A percentile compares a stretch with the other conserved stretches of the same genome.
Evolutionary conservation across 768 basidiomycete species (phyloP).

Genomic region (Pholiota molesta): DNA sequence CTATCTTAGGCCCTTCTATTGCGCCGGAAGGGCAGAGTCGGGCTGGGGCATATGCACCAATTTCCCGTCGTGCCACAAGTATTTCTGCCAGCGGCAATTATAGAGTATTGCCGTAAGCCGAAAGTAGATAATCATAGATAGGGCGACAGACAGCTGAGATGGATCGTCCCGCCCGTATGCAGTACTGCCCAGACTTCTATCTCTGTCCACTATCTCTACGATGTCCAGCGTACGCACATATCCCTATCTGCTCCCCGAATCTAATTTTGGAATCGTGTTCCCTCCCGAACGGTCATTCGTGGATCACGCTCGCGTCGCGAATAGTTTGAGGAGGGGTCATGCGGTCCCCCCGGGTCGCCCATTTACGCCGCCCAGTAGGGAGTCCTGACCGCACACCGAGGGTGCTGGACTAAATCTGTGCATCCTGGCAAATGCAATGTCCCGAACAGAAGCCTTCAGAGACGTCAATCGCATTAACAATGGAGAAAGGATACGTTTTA

Average conservation of each 20-base stretch:
- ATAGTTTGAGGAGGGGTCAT: too few relatives aligned
- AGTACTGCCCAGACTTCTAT: neutral
- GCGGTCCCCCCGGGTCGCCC: too few relatives aligned
- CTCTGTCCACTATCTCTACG: neutral
- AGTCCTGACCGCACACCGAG: too few relatives aligned
- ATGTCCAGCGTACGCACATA: too few relatives aligned
- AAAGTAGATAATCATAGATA: conserved; percentile 8
- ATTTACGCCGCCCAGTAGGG: too few relatives aligned
- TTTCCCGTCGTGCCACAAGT: neutral
- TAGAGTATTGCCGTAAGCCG: conserved; percentile 2
- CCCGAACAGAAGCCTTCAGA: too few relatives aligned
- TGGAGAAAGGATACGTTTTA: too few relatives aligned
- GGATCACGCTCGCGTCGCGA: too few relatives aligned
- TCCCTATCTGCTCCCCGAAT: neutral
- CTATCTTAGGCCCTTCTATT: neutral
- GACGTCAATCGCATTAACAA: too few relatives aligned
- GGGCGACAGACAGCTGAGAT: conserved; percentile 3
- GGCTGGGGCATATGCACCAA: neutral
- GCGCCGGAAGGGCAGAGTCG: neutral
- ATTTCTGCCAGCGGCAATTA: conserved; percentile 4
- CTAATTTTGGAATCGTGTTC: neutral
- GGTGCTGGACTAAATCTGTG: too few relatives aligned
- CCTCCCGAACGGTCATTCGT: neutral
- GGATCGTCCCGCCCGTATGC: neutral
- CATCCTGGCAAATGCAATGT: too few relatives aligned